A percentile compares a stretch with the other conserved stretches of the same genome.
These are phyloP conservation scores for Phytophthora hybrid DNA, from an alignment of 352 stramenopile genomes.

Conservation along the genomic window DNA sequence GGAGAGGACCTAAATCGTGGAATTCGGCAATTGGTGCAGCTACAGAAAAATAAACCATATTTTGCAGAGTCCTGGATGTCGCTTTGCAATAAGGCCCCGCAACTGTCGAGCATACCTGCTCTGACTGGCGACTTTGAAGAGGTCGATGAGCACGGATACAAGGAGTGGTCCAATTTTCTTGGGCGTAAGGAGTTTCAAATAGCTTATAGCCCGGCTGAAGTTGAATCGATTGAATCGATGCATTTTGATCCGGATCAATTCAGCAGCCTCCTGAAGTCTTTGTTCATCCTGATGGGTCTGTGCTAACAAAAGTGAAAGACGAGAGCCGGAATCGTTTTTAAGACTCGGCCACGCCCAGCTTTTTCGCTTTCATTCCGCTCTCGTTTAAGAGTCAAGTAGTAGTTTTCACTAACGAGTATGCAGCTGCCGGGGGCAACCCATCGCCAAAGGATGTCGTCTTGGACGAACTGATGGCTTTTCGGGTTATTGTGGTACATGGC, in stretches of 20 bases:
- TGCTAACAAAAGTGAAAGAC: not conserved
- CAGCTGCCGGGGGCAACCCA: no score
- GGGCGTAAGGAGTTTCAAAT: not conserved
- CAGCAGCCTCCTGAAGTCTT: not conserved
- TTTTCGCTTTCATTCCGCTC: slow-evolving; percentile 8
- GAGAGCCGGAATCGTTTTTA: not conserved
- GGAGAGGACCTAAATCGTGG: no score
- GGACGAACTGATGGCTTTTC: not conserved
- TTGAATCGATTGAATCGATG: not conserved
- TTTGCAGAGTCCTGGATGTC: no score
- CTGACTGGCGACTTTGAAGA: not conserved
- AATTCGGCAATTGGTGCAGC: no score
- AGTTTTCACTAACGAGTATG: not conserved
- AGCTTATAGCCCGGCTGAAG: not conserved
- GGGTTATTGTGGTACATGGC: slow-evolving; percentile 16
- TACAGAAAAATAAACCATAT: no score
- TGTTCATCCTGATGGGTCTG: slow-evolving; percentile 1
- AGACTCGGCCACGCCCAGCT: slow-evolving; percentile 12
- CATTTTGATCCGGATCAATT: not conserved
- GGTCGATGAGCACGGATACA: not conserved
- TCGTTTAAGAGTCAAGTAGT: slow-evolving; percentile 17
- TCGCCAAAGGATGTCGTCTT: no score
- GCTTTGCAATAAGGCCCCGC: no score
- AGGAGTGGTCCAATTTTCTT: not conserved
- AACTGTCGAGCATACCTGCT: not conserved